Percentiles rank a stretch among this genome's conserved stretches.
These are phyloP conservation scores for Sequoiadendron giganteum DNA, from an alignment of 75 land plant genomes.

Conservation along the genomic window DNA sequence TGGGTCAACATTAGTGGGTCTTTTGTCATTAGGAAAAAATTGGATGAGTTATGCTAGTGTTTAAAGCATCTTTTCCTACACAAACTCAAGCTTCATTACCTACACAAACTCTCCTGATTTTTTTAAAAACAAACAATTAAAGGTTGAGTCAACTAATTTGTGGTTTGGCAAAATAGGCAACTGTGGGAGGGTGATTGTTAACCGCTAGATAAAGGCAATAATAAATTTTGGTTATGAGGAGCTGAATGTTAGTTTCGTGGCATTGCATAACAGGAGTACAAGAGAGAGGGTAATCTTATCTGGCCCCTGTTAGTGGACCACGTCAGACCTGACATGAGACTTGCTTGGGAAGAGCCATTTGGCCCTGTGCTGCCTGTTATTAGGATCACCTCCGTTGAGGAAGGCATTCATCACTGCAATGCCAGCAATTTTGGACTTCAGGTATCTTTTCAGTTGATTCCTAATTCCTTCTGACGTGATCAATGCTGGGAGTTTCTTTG, in stretches of 20 bases:
- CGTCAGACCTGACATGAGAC: constrained; percentile 89
- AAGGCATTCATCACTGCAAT: constrained; percentile 96
- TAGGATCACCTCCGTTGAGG: constrained; percentile 77
- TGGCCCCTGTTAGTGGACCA: constrained; percentile 89
- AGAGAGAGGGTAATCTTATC: constrained; percentile 88
- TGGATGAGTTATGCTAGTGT: too few relatives aligned
- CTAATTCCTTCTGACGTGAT: neutral
- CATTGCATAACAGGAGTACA: constrained; percentile 47
- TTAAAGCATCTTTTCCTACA: too few relatives aligned
- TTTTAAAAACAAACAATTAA: too few relatives aligned
- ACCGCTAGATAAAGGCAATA: neutral
- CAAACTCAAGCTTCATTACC: too few relatives aligned
- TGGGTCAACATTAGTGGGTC: too few relatives aligned
- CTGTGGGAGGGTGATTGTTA: neutral
- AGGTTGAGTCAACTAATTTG: neutral
- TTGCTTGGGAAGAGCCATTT: constrained; percentile 97
- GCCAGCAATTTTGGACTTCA: constrained; percentile 96
- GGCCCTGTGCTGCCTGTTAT: constrained; percentile 91
- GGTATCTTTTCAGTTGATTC: constrained; percentile 34
- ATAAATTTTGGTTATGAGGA: neutral
- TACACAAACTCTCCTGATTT: too few relatives aligned
- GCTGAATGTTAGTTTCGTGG: neutral
- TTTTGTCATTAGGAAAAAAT: too few relatives aligned
- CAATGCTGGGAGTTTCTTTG: neutral
- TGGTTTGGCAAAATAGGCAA: neutral